Conservation (phyloP, 768 basidiomycete species). For the Hericium erinaceus region DNA sequence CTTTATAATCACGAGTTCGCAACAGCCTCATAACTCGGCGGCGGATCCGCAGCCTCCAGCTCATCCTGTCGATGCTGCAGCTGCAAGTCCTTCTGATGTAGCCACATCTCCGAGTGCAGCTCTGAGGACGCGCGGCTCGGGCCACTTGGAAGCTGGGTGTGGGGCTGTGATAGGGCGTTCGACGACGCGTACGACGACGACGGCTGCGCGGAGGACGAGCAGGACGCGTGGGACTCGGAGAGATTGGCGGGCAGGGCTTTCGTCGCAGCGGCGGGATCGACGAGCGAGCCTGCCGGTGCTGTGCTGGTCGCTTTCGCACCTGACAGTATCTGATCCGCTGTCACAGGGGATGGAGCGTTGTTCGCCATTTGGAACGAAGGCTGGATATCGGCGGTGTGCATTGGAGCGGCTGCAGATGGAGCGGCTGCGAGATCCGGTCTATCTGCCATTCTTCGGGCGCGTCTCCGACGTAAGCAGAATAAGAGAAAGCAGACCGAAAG, state of each 20-base stretch:
- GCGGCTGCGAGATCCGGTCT: too few species aligned
- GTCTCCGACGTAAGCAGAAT: too few species aligned
- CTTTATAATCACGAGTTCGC: too few species aligned
- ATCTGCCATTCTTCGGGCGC: neutral
- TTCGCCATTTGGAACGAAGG: too few species aligned
- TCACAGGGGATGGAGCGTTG: neutral
- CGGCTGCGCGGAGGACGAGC: neutral
- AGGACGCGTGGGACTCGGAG: neutral
- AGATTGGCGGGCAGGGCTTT: neutral
- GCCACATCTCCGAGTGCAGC: slow-evolving; percentile 27
- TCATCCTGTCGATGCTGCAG: slow-evolving; percentile 18
- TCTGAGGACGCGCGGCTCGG: slow-evolving; percentile 5
- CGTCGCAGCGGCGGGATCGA: neutral
- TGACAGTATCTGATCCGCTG: neutral
- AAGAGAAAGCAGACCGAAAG: too few species aligned
- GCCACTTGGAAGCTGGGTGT: neutral
- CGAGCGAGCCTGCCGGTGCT: neutral
- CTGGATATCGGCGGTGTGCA: too few species aligned
- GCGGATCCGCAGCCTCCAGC: slow-evolving; percentile 1
- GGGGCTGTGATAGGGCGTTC: neutral
- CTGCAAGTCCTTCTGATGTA: slow-evolving; percentile 39
- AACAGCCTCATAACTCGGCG: neutral
- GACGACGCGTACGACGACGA: neutral
- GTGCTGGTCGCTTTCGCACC: neutral
- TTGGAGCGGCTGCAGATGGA: too few species aligned